phyloP scores from a whole-genome alignment of 75 land plant genomes.

The Chamaecyparis obtusa region DNA sequence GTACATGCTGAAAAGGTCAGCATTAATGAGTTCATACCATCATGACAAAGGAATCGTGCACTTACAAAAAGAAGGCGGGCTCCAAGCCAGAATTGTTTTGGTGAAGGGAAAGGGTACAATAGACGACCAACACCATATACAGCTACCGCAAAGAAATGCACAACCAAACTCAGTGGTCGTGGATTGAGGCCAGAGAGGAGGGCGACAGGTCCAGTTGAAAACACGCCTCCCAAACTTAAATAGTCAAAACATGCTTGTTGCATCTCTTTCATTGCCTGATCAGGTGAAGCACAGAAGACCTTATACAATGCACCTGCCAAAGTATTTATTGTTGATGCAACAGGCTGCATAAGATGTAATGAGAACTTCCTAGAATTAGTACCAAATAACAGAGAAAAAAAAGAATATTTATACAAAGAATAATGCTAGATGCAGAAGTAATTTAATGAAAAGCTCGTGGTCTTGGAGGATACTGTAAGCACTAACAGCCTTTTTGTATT shows the following conservation, averaged over 20 bases:
- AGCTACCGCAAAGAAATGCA: constrained; percentile 91
- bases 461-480: constrained; percentile 5
- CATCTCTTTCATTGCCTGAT: constrained; percentile 85
- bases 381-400: neutral
- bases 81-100: constrained; percentile 72
- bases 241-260: constrained; percentile 87
- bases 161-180: constrained; percentile 72
- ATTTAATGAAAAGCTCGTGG: neutral
- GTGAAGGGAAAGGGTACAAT: constrained; percentile 77
- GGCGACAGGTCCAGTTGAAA: constrained; percentile 73
- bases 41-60: neutral
- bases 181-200: constrained; percentile 86
- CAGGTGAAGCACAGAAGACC: constrained; percentile 83
- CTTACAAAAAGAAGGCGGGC: constrained; percentile 64
- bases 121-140: constrained; percentile 86
- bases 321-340: constrained; percentile 86
- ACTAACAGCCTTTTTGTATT: neutral
- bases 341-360: constrained; percentile 52
- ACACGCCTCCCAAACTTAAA: constrained; percentile 79
- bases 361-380: neutral
- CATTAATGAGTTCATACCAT: too few species aligned
- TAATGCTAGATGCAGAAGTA: neutral
- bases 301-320: constrained; percentile 86
- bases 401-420: neutral
- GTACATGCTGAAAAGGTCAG: neutral